A percentile compares a stretch with the other conserved stretches of the same genome.
Conservation (phyloP, 1,284 basidiomycete genomes). For the Amylostereum chailletii region DNA sequence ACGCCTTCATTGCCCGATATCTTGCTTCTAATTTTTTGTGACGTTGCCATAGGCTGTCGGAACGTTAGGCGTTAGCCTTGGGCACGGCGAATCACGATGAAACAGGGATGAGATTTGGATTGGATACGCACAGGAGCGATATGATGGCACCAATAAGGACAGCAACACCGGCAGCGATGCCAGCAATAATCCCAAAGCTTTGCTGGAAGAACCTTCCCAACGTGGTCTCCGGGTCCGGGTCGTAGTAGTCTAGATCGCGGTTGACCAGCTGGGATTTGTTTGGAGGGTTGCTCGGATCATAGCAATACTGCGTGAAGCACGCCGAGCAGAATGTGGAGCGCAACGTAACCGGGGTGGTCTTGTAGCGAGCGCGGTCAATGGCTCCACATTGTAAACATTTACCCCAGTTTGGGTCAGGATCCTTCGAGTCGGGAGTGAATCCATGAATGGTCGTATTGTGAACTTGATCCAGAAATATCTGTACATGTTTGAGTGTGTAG, state of each 20-base stretch:
- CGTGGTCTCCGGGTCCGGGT: constrained; percentile 41
- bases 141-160: too few relatives aligned
- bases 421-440: constrained; percentile 41
- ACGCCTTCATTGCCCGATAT: too few relatives aligned
- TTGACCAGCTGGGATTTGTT: constrained; percentile 32
- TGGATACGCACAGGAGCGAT: too few relatives aligned
- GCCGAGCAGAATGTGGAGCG: constrained; percentile 36
- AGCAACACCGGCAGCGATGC: too few relatives aligned
- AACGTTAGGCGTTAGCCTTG: too few relatives aligned
- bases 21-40: too few relatives aligned
- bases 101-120: too few relatives aligned
- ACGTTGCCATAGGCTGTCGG: too few relatives aligned
- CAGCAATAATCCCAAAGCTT: too few relatives aligned
- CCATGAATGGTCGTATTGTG: constrained; percentile 42
- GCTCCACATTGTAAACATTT: constrained; percentile 46
- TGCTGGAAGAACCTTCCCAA: neutral
- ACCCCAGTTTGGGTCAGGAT: constrained; percentile 43
- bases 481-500: constrained; percentile 38
- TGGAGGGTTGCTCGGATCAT: constrained; percentile 36
- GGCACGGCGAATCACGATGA: too few relatives aligned
- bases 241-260: constrained; percentile 34
- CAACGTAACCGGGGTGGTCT: constrained; percentile 19
- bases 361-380: constrained; percentile 42
- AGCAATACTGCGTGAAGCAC: constrained; percentile 51
- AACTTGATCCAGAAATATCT: constrained; percentile 45